Evolutionary conservation across 805 yeast species (phyloP), one percentile per base, ranked within the genome.

Genomic region (Groenewaldozyma tartarivorans): DNA sequence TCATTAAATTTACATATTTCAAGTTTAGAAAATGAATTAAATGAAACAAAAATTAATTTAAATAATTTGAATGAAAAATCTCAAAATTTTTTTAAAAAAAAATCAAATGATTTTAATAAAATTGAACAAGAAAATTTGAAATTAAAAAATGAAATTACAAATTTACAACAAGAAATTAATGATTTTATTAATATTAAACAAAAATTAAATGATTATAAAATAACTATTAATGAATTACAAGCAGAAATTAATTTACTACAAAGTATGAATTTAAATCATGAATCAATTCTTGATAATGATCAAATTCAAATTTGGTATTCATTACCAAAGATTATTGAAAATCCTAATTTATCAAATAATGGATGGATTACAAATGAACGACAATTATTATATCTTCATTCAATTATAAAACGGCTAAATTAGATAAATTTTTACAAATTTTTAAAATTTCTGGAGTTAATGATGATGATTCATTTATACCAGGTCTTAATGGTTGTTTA

Each of bases 401-500:
- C 11, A 13, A 9, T 24, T 9, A 24, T 24, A 13, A 7, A 24
- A 24, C 7, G 29, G 42, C 40, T 5, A 33, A 15, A 27, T 42
- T 33, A 6, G 26, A 36, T 19, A 38, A 5, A 9, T 21, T 15
- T 13, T 31, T 31, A 20, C 50, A 45, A 7, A 46, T 41, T 16
- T 42, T 44, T 13, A 48, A 37, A 13, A 49, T 40, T 3, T 53
- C 49, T 27, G 42, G 44, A n/a, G 46, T 45, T 30, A 51, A 40
- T 2, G 49, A 43, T 21, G 47, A 50, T 11, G 49, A 43, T n/a
- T n/a, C n/a, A n/a, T n/a, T n/a, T 20, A 43, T 20, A 18, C 51
- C 48, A 35, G 56, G 59, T 7, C 63, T 49, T 13, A 59, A 48
- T n/a, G 56, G 57, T n/a, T n/a, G n/a, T 45, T 63, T 62, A 46